Conservation (phyloP, 1,139 yeast genomes). For the Yamadazyma diospyri region DNA sequence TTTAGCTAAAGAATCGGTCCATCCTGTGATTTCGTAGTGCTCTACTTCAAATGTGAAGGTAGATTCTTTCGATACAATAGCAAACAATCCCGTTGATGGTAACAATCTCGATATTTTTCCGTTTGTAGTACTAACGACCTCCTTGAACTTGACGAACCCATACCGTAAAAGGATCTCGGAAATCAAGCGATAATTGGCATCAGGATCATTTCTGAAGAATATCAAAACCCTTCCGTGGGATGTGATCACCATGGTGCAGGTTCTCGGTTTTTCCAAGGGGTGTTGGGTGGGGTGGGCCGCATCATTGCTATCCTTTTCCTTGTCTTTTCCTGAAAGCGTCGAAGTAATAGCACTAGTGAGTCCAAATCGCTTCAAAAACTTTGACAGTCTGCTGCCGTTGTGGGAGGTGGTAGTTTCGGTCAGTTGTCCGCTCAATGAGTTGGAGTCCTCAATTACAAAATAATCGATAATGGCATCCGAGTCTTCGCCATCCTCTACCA, state of each 20-base stretch:
- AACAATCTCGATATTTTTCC: conserved; percentile 30
- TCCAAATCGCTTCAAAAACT: conserved; percentile 31
- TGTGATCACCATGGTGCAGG: conserved; percentile 51
- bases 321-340: conserved; percentile 2
- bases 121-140: conserved; percentile 38
- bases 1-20: conserved; percentile 56
- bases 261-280: conserved; percentile 34
- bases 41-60: conserved; percentile 59
- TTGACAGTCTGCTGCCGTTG: conserved; percentile 11
- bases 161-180: conserved; percentile 48
- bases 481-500: conserved; percentile 19
- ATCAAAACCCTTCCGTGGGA: conserved; percentile 54
- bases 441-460: conserved; percentile 21
- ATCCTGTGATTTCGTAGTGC: conserved; percentile 45
- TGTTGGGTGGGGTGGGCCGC: conserved; percentile 20
- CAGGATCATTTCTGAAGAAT: conserved; percentile 36
- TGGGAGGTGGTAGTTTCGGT: conserved; percentile 3
- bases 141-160: conserved; percentile 52
- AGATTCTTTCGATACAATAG: conserved; percentile 44
- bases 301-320: conserved; percentile 9
- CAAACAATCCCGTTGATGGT: conserved; percentile 49
- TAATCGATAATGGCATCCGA: conserved; percentile 28
- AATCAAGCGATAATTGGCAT: conserved; percentile 33
- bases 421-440: conserved; percentile 8
- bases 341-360: conserved; percentile 14